Evolutionary conservation across 2,329 filamentous ascomycete genomes (phyloP), one percentile per base, ranked within the genome.

Genomic region (Colletotrichum agaves): DNA sequence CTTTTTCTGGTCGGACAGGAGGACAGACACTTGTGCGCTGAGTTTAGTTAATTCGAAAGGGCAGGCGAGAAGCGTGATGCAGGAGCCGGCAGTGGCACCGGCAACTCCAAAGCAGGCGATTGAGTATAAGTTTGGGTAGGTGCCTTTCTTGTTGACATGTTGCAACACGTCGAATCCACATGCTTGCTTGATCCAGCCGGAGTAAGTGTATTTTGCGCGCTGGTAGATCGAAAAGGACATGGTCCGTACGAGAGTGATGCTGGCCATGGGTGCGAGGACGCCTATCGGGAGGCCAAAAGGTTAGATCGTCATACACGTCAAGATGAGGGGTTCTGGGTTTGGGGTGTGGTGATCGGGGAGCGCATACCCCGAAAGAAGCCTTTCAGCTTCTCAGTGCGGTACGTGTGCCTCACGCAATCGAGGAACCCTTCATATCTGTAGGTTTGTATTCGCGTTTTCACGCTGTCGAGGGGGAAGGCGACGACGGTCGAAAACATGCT

Each of bases 11-110:
- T 85, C 83, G 17, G 91, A 90, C 81, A 94, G 88, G 67, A 95
- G 82, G 11, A 94, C 91, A 2, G 93, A 94, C 19, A 96, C 91
- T 77, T 97, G 93, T 15, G 93, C 92, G 77, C 91, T 94, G 67
- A 96, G 84, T 78, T 97, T 97, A n/a, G 92, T 94, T 77, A 97
- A 85, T 78, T 97, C 93, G 76, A 97, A 97, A 1, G 93, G 93
- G 75, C 93, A 97, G 72, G 93, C 92, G 73, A 96, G 88, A 57
- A 91, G 84, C 8, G 93, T 94, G 62, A 96, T 94, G 68, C 89
- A 86, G 21, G 91, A 93, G 63, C 93, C 93, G 57, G 93, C 91
- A 12, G 90, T 92, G 44, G 92, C 92, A 57, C 93, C 93, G 47
- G 93, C 91, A 11, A 89, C 86, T 23, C 91, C 91, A 79, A 94